Conservation (phyloP, 1,284 basidiomycete genomes). For the Stereum hirsutum region DNA sequence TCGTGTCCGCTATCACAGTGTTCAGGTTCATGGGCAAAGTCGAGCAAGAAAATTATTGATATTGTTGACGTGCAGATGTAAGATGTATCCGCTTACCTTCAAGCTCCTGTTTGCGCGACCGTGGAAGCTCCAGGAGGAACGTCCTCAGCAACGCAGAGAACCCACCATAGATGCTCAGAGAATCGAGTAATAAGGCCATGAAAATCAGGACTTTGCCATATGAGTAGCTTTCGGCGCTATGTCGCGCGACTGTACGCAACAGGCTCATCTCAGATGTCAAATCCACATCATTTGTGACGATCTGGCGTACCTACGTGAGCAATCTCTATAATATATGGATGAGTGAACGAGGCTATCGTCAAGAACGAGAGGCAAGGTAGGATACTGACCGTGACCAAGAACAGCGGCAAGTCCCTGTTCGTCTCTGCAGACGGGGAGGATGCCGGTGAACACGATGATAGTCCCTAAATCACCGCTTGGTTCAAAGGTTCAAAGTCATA, state of each 20-base stretch:
- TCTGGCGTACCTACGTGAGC: conserved; percentile 64
- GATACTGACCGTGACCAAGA: conserved; percentile 69
- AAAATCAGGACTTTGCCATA: conserved; percentile 35
- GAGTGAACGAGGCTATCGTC: conserved; percentile 41
- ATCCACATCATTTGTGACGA: conserved; percentile 6
- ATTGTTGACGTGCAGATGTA: background rate
- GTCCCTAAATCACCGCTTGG: conserved; percentile 31
- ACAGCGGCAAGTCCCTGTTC: conserved; percentile 84
- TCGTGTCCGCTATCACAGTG: conserved; percentile 53
- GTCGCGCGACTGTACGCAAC: conserved; percentile 55
- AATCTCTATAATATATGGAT: conserved; percentile 47
- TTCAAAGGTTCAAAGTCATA: background rate
- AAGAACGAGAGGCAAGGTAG: background rate
- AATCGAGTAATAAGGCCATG: conserved; percentile 28
- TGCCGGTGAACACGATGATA: conserved; percentile 87
- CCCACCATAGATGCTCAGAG: conserved; percentile 39
- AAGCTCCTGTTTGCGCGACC: conserved; percentile 73
- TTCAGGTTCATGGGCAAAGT: background rate
- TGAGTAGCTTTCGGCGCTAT: conserved; percentile 63
- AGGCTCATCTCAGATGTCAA: background rate
- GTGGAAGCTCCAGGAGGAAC: conserved; percentile 68
- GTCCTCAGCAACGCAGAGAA: conserved; percentile 45
- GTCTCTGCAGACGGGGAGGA: conserved; percentile 72
- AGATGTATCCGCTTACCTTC: conserved; percentile 46
- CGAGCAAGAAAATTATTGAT: background rate